Base-by-base conservation (phyloP, 2,329 filamentous ascomycete species). In the Sporothrix pseudoabietina region DNA sequence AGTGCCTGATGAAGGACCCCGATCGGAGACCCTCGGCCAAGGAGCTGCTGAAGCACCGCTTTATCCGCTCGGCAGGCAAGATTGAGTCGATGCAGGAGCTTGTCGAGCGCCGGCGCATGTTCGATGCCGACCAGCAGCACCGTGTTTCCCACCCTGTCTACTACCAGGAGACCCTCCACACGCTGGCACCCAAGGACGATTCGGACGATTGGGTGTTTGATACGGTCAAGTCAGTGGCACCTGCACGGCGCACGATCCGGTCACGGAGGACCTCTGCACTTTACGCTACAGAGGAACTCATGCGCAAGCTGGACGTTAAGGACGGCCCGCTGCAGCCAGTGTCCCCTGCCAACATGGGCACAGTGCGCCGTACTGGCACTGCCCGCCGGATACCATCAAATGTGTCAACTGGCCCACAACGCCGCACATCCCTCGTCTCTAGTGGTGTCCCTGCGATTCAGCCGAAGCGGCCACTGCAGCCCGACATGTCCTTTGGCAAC, bases 161-260 rank as follows among this genome's bases (percentile, higher is more conserved):
- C 82, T 98, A 98, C 82, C 94, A 97, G 78, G 95, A 98, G 83
- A 97, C 95, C 3, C 85, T 98, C 68, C 89, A 91, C 77, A 90
- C 88, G 9, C 87, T 97, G 71, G 86, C 88, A 2, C 86, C 88
- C 1, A 89, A 85, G 76, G 85, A 88, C 52, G 91, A 94, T 5
- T 86, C 92, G 19, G 94, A 97, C 76, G 94, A 93, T 76, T 98
- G 95, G 95, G 91, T 97, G 1, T 98, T 98, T 80, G 95, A 98
- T 79, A 98, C 95, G 0, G 90, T 98, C 79, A 96, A 93, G 81
- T 93, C 92, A 0, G 85, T 91, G 44, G 86, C 84, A 4, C 85
- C 66, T 32, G 44, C 49, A 26, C 89, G 87, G 54, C 82, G 84
- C 16, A 84, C 84, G 0, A 71, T 77, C 1, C 87, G 84, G 78